phyloP scores from a whole-genome alignment of 306 rosid species.

The Lupinus albus region DNA sequence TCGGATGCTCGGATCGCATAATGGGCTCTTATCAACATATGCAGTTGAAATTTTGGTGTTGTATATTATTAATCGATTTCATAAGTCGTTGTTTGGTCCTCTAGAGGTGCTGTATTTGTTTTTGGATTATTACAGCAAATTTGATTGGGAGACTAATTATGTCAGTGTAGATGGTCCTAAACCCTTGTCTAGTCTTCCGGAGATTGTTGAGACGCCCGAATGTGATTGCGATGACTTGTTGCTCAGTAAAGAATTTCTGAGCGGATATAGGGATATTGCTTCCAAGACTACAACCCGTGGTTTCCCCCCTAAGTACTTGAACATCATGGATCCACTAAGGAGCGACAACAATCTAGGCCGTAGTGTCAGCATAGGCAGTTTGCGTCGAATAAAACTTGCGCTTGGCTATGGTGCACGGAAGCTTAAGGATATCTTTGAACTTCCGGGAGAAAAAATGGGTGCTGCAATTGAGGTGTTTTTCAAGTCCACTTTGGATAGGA shows the following conservation, averaged over 20 bases:
- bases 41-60: slow-evolving; percentile 68
- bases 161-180: slow-evolving; percentile 59
- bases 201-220: slow-evolving; percentile 47
- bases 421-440: slow-evolving; percentile 47
- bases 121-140: slow-evolving; percentile 63
- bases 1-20: slow-evolving; percentile 67
- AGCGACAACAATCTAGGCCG: slow-evolving; percentile 71
- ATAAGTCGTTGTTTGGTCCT: slow-evolving; percentile 65
- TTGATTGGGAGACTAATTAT: slow-evolving; percentile 64
- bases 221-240: slow-evolving; percentile 43
- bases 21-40: slow-evolving; percentile 70
- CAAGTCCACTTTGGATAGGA: slow-evolving; percentile 54
- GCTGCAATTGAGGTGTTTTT: slow-evolving; percentile 59
- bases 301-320: slow-evolving; percentile 56
- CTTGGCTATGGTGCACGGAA: slow-evolving; percentile 49
- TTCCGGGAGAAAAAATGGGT: slow-evolving; percentile 51
- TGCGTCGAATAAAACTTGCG: slow-evolving; percentile 56
- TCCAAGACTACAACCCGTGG: slow-evolving; percentile 39
- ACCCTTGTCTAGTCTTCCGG: slow-evolving; percentile 55
- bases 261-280: slow-evolving; percentile 50
- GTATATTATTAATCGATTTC: slow-evolving; percentile 59
- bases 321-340: slow-evolving; percentile 73
- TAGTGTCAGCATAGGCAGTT: slow-evolving; percentile 72
- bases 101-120: slow-evolving; percentile 71
- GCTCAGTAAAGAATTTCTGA: slow-evolving; percentile 61